Base-by-base conservation (phyloP, 805 yeast species). In the Wickerhamiella galacta region DNA sequence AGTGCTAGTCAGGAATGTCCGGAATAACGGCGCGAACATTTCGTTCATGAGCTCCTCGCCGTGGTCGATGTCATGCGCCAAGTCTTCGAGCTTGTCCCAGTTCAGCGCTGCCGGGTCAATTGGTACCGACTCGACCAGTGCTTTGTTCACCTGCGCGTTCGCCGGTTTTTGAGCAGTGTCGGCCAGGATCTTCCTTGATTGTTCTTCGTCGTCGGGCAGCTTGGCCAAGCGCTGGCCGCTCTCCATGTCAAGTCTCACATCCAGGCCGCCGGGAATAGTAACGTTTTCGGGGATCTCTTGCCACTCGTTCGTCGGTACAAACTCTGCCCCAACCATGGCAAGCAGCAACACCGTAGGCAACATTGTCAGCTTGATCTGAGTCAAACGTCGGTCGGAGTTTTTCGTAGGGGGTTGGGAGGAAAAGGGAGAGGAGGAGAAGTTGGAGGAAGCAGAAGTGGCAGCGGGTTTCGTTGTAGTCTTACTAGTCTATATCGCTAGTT, bases 241-340 rank as follows among this genome's bases (percentile, higher is more conserved):
- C n/a, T 75, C 80, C 36, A 83, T 54, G 49, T 81, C 75, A 43
- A 85, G 45, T 41, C 80, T 62, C 9, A 83, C 70, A 51, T 79
- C 85, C 21, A 79, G 54, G 0, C 95, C 96, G 5, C 68, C 68
- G 1, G 95, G 93, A 3, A 85, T 63, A 6, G 66, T 63, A 46
- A 81, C 94, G n/a, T 74, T 82, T 30, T 68, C 74, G 42, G 56
- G 61, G 4, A 85, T 67, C 2, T 48, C 48, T 55, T 73, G 71
- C 93, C 94, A 85, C 41, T 76, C 69, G 1, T 48, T 39, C 0
- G 72, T 54, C 1, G 95, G 78, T 24, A 54, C 67, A 47, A 83
- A 82, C 2, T 16, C 39, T 2, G 26, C 23, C 15, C 7, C 32
- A 3, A 28, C 30, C 8, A 27, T 21, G 16, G 19, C 10, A 16